These are phyloP conservation scores for Sicyos edulis DNA, from an alignment of 306 rosid species.

Conservation along the genomic window DNA sequence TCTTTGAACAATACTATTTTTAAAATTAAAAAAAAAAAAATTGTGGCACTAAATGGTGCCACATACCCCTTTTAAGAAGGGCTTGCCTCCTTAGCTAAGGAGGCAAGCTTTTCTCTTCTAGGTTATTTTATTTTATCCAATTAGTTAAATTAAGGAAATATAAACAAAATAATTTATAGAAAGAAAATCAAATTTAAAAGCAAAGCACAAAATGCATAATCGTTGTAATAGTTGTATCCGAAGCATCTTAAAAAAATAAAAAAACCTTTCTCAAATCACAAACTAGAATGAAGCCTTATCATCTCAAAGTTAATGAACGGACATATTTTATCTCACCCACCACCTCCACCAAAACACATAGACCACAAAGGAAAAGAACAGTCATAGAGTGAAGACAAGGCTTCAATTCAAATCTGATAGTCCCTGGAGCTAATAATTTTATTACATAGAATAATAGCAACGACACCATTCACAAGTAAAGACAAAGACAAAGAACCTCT, in stretches of 20 bases:
- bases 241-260: neutral
- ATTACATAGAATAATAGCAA: neutral
- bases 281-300: neutral
- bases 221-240: neutral
- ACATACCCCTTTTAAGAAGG: too few species aligned
- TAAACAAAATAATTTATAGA: neutral
- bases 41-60: too few species aligned
- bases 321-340: constrained; percentile 5
- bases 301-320: neutral
- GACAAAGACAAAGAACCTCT: neutral
- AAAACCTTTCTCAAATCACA: neutral
- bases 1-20: too few species aligned
- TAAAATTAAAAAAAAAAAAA: too few species aligned
- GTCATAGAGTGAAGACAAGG: neutral
- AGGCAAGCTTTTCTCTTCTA: too few species aligned
- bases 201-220: neutral
- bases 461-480: neutral
- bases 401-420: constrained; percentile 1
- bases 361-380: neutral
- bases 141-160: neutral
- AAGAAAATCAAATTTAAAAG: neutral
- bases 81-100: too few species aligned
- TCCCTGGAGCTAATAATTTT: neutral
- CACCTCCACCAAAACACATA: constrained; percentile 2
- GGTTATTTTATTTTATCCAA: neutral